Conservation (phyloP, 306 rosid genomes). For the Corylus heterophylla region DNA sequence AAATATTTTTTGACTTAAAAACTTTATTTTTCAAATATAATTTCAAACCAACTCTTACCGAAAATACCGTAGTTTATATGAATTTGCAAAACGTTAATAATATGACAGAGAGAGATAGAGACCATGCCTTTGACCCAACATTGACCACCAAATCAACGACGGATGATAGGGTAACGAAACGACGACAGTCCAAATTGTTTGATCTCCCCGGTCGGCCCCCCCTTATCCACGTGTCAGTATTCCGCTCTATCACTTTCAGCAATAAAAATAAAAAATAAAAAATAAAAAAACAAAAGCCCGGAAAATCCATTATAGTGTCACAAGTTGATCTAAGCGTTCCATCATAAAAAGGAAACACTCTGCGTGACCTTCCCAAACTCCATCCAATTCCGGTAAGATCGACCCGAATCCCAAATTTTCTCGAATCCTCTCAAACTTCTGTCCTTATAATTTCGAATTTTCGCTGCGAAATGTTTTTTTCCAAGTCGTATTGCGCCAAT, state of each 20-base stretch:
- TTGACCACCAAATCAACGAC: not conserved
- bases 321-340: constrained; percentile 1
- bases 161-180: not conserved
- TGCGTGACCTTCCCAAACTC: not conserved
- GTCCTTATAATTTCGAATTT: not conserved
- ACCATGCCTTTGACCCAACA: not conserved
- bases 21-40: too few relatives aligned
- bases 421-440: not conserved
- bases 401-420: not conserved
- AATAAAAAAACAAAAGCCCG: not conserved
- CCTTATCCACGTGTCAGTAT: not conserved
- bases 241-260: not conserved
- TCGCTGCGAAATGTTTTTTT: not conserved
- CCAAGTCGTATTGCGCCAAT: not conserved
- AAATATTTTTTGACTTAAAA: too few relatives aligned
- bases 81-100: too few relatives aligned
- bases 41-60: too few relatives aligned
- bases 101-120: not conserved
- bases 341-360: constrained; percentile 11
- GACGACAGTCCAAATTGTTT: too few relatives aligned
- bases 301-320: not conserved
- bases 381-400: constrained; percentile 16
- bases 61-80: too few relatives aligned
- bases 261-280: too few relatives aligned
- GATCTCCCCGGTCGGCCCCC: not conserved